Evolutionary conservation across 139 green algal species (phyloP).

Genomic region (Chlorella ohadii): DNA sequence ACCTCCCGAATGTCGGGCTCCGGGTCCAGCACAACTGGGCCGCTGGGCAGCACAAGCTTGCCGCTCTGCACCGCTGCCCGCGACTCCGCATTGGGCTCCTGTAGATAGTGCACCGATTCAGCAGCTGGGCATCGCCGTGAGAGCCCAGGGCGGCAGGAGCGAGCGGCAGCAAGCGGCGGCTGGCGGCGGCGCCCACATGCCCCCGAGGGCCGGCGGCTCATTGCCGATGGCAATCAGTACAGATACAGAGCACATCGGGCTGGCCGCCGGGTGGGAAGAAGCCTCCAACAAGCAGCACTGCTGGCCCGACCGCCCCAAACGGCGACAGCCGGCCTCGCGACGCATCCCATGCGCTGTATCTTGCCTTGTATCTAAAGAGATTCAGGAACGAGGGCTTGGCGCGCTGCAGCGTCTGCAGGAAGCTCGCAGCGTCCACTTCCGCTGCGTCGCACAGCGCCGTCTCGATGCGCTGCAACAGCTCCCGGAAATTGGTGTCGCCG

Average conservation of each 20-base stretch:
- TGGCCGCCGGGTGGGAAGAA: too few species aligned
- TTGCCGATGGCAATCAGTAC: not conserved
- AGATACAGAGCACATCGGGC: not conserved
- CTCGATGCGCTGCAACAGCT: constrained; percentile 18
- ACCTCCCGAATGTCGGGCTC: constrained; percentile 72
- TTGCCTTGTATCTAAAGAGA: constrained; percentile 67
- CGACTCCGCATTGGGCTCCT: constrained; percentile 61
- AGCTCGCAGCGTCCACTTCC: constrained; percentile 9
- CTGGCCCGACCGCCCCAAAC: not conserved
- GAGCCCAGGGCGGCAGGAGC: not conserved
- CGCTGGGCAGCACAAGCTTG: constrained; percentile 52
- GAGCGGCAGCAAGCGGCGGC: not conserved
- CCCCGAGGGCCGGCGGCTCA: not conserved
- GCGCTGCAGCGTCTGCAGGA: constrained; percentile 42
- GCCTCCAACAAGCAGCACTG: not conserved
- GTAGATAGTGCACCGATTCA: too few species aligned
- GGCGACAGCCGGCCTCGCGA: not conserved
- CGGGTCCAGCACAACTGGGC: constrained; percentile 65
- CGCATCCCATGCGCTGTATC: not conserved
- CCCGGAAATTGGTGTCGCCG: constrained; percentile 1
- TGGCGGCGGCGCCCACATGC: not conserved
- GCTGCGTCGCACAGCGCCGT: constrained; percentile 1
- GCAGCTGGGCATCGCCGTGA: too few species aligned
- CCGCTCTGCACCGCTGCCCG: constrained; percentile 58
- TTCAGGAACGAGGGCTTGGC: constrained; percentile 60